Evolutionary conservation across 2,329 filamentous ascomycete species (phyloP).

Genomic region (Penicillium thymicola): DNA sequence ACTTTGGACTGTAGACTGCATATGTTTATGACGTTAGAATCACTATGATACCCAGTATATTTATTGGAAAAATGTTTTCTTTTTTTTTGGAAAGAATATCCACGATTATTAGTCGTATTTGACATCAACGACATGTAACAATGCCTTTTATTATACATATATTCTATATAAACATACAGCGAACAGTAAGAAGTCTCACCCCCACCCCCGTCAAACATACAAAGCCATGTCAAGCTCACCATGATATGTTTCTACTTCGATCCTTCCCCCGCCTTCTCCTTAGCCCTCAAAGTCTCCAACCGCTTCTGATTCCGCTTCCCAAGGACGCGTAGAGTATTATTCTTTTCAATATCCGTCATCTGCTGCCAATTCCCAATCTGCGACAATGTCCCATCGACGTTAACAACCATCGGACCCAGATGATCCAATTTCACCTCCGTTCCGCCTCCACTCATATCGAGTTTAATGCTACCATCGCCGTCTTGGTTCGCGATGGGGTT

Average conservation of each 20-base stretch:
- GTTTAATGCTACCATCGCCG: conserved; percentile 63
- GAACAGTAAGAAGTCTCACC: background rate
- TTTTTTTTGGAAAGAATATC: background rate
- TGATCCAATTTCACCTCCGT: conserved; percentile 59
- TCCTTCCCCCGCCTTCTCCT: background rate
- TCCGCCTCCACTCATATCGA: conserved; percentile 56
- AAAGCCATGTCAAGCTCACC: background rate
- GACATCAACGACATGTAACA: background rate
- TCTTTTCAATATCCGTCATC: conserved; percentile 66
- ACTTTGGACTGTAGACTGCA: background rate
- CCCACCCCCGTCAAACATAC: background rate
- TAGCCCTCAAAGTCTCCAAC: conserved; percentile 53
- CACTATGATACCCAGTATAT: conserved; percentile 1
- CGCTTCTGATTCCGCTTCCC: conserved; percentile 66
- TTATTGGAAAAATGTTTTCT: background rate
- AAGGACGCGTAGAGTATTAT: conserved; percentile 64
- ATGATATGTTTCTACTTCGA: background rate
- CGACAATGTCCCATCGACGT: conserved; percentile 67
- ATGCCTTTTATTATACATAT: background rate
- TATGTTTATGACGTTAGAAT: background rate
- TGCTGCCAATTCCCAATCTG: conserved; percentile 70
- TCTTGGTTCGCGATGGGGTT: conserved; percentile 59
- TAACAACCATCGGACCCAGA: conserved; percentile 71
- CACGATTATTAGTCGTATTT: background rate
- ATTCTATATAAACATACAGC: background rate